These are phyloP conservation scores for Candida sojae DNA, from an alignment of 1,139 yeast species.

Conservation along the genomic window DNA sequence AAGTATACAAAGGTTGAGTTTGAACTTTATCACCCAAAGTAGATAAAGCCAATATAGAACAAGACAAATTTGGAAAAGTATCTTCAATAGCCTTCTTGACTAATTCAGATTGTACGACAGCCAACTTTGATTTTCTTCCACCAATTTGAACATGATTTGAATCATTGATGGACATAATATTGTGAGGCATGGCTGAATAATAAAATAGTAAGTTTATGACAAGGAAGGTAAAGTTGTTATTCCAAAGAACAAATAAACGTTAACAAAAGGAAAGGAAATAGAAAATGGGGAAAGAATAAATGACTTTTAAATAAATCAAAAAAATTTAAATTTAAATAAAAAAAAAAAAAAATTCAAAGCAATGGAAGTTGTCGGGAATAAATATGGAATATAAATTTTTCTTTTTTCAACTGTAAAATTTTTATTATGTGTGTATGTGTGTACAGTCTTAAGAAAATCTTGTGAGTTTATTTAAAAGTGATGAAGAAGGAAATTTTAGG, in stretches of 20 bases:
- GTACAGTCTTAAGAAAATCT: neutral
- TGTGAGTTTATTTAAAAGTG: neutral
- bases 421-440: neutral
- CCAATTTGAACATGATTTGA: slow-evolving; percentile 59
- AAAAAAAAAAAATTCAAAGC: neutral
- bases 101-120: slow-evolving; percentile 81
- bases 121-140: slow-evolving; percentile 85
- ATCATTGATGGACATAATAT: slow-evolving; percentile 13
- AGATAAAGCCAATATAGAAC: slow-evolving; percentile 75
- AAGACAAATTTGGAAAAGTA: slow-evolving; percentile 57
- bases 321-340: neutral
- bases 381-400: neutral
- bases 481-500: slow-evolving; percentile 1
- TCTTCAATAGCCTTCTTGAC: slow-evolving; percentile 63
- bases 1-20: slow-evolving; percentile 82
- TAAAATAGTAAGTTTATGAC: neutral
- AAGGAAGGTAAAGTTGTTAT: neutral
- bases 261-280: neutral
- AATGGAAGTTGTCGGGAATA: slow-evolving; percentile 1
- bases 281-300: neutral
- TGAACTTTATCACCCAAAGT: slow-evolving; percentile 91
- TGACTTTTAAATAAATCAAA: neutral
- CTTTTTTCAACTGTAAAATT: neutral
- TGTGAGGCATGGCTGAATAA: slow-evolving; percentile 15
- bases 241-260: no score